phyloP scores from a whole-genome alignment of 345 rosid genomes.

The Lagerstroemia speciosa region DNA sequence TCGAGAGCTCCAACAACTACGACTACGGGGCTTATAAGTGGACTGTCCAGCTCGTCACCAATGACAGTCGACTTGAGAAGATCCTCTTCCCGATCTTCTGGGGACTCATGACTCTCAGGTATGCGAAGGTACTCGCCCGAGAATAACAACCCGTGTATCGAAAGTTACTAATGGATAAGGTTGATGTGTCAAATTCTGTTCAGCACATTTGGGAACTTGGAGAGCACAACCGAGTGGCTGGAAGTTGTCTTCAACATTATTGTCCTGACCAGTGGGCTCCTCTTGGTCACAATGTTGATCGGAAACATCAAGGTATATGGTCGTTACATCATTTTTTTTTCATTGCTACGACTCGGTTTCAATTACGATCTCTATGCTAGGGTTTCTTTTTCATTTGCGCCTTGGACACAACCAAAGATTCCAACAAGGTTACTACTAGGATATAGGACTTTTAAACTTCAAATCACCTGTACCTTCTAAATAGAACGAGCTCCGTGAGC shows the following conservation, averaged over 20 bases:
- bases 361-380: no score
- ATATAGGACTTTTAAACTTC: background rate
- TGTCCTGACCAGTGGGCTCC: constrained; percentile 84
- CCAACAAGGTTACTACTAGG: no score
- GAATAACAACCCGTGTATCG: no score
- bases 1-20: constrained; percentile 42
- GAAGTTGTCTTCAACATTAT: constrained; percentile 95
- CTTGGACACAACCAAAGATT: background rate
- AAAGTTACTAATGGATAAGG: background rate
- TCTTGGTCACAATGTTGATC: constrained; percentile 88
- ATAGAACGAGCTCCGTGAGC: background rate
- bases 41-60: constrained; percentile 81
- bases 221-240: constrained; percentile 92
- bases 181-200: background rate
- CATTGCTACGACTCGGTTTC: no score
- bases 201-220: constrained; percentile 92
- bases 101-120: constrained; percentile 99
- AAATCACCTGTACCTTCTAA: background rate
- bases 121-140: no score
- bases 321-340: background rate
- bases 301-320: constrained; percentile 82
- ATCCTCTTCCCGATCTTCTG: constrained; percentile 87
- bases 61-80: constrained; percentile 77
- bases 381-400: no score
- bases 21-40: constrained; percentile 85